These are phyloP conservation scores for Senecio squalidus DNA, from an alignment of 140 eudicot genomes.

Conservation along the genomic window DNA sequence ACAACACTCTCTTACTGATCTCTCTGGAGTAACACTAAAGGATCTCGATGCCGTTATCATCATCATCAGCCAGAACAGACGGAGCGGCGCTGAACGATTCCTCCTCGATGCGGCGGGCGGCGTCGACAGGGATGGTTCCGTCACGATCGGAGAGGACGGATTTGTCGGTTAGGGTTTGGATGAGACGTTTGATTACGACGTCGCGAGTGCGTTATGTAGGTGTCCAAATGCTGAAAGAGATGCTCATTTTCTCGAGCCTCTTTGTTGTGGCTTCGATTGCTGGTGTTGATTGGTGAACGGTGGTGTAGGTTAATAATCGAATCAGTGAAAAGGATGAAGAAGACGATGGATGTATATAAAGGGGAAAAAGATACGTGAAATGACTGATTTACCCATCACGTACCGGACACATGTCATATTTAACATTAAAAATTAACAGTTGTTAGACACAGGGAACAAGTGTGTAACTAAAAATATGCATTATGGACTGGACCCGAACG, in stretches of 20 bases:
- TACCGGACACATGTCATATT: too few species aligned
- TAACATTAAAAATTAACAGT: too few species aligned
- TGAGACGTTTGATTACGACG: constrained; percentile 75
- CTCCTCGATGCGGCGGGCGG: constrained; percentile 56
- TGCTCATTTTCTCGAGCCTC: constrained; percentile 23
- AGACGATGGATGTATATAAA: too few species aligned
- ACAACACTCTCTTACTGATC: constrained; percentile 83
- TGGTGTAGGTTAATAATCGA: too few species aligned
- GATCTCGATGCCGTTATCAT: constrained; percentile 81
- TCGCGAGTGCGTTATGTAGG: constrained; percentile 86
- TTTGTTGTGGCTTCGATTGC: constrained; percentile 5
- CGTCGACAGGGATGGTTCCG: constrained; percentile 46
- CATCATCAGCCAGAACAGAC: constrained; percentile 27
- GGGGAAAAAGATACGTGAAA: too few species aligned
- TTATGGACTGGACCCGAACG: too few species aligned
- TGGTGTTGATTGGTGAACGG: background rate
- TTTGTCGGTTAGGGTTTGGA: constrained; percentile 67
- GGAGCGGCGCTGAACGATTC: constrained; percentile 60
- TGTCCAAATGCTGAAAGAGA: constrained; percentile 93
- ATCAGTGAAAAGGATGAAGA: too few species aligned
- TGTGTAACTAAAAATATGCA: too few species aligned
- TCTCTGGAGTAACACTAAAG: constrained; percentile 71
- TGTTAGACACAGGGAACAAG: too few species aligned
- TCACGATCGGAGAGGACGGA: constrained; percentile 82
- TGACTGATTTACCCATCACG: too few species aligned